Percentiles rank a stretch among this genome's conserved stretches.
These are phyloP conservation scores for Phellinidium pouzarii DNA, from an alignment of 1,284 basidiomycete genomes.

Conservation along the genomic window DNA sequence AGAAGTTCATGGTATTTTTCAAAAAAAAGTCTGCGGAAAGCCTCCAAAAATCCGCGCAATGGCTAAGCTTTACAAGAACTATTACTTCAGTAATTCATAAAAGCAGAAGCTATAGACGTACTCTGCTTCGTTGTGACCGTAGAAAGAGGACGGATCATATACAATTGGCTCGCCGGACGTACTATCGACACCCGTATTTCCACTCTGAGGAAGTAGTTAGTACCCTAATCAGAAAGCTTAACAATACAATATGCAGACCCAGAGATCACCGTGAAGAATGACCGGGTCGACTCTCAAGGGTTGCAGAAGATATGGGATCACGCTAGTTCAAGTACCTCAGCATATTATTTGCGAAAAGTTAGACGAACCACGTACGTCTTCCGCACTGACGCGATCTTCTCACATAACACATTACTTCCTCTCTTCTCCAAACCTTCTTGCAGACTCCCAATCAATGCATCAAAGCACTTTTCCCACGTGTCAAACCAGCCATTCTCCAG, in stretches of 20 bases:
- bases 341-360: background rate
- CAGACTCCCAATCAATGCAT: slow-evolving; percentile 61
- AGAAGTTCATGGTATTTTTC: slow-evolving; percentile 63
- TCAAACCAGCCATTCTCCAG: slow-evolving; percentile 71
- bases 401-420: slow-evolving; percentile 40
- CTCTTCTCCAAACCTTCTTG: slow-evolving; percentile 46
- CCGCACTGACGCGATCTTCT: slow-evolving; percentile 50
- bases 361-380: slow-evolving; percentile 40
- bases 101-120: slow-evolving; percentile 31
- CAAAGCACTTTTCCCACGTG: slow-evolving; percentile 69
- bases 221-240: slow-evolving; percentile 12
- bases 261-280: slow-evolving; percentile 81
- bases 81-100: background rate
- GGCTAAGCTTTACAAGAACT: slow-evolving; percentile 47
- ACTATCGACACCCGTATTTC: slow-evolving; percentile 60
- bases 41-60: slow-evolving; percentile 85
- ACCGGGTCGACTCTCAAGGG: slow-evolving; percentile 62
- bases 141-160: slow-evolving; percentile 80
- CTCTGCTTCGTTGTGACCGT: slow-evolving; percentile 86
- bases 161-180: slow-evolving; percentile 58
- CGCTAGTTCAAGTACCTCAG: slow-evolving; percentile 36
- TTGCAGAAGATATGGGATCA: slow-evolving; percentile 68
- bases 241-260: slow-evolving; percentile 43
- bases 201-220: slow-evolving; percentile 42
- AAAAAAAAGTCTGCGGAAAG: slow-evolving; percentile 64